Percentiles rank a stretch among this genome's conserved stretches.
These are phyloP conservation scores for Aspergillaceae sp. DNA, from an alignment of 2,329 filamentous ascomycete genomes.

Conservation along the genomic window DNA sequence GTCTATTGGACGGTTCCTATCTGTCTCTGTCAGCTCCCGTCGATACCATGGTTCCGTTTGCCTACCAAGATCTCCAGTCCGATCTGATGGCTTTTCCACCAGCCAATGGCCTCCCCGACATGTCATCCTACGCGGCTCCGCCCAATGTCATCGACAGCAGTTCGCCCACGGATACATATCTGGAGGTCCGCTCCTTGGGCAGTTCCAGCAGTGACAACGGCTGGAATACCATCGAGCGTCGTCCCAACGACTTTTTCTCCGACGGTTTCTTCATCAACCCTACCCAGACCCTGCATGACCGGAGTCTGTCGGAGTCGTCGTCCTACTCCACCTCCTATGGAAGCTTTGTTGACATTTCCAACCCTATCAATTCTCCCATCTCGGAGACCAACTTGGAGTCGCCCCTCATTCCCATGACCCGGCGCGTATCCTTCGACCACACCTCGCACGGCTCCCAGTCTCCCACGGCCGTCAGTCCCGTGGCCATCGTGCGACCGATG, in stretches of 20 bases:
- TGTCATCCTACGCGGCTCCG: slow-evolving; percentile 30
- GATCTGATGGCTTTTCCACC: slow-evolving; percentile 51
- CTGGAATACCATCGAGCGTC: slow-evolving; percentile 74
- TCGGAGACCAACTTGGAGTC: slow-evolving; percentile 66
- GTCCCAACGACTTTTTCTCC: slow-evolving; percentile 60
- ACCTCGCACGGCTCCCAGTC: slow-evolving; percentile 36
- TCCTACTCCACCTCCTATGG: slow-evolving; percentile 65
- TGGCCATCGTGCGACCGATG: slow-evolving; percentile 59
- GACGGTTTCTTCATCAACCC: slow-evolving; percentile 78
- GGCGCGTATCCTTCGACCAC: slow-evolving; percentile 34
- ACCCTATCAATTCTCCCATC: slow-evolving; percentile 72
- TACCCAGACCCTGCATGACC: slow-evolving; percentile 77
- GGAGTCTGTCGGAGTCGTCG: slow-evolving; percentile 79
- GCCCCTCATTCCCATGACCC: slow-evolving; percentile 31
- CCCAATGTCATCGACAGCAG: slow-evolving; percentile 42
- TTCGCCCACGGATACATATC: slow-evolving; percentile 68
- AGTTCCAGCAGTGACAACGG: slow-evolving; percentile 77
- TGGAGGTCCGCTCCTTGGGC: slow-evolving; percentile 76
- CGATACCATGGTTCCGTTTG: slow-evolving; percentile 55
- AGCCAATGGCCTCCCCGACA: slow-evolving; percentile 39
- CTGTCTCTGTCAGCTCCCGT: slow-evolving; percentile 45
- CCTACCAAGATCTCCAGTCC: slow-evolving; percentile 72
- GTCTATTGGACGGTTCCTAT: slow-evolving; percentile 57
- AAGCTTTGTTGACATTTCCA: slow-evolving; percentile 76
- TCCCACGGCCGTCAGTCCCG: slow-evolving; percentile 53